Evolutionary conservation across 257 asterid genomes (phyloP).

Genomic region (Hygrophila difformis): DNA sequence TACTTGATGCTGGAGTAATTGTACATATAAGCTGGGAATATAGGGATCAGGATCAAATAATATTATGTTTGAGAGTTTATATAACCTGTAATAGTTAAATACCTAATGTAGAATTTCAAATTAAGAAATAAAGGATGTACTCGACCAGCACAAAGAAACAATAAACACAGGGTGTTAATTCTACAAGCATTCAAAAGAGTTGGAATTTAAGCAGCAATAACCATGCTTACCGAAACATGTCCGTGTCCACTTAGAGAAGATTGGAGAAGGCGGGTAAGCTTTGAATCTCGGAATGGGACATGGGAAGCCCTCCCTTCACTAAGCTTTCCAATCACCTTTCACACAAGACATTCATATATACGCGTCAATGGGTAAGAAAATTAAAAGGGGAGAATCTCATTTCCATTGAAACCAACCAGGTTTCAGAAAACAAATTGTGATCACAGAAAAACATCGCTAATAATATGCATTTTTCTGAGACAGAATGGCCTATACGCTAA

Average conservation of each 20-base stretch:
- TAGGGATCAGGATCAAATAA: no score
- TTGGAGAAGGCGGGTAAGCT: slow-evolving; percentile 91
- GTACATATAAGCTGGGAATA: slow-evolving; percentile 92
- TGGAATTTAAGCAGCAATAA: slow-evolving; percentile 4
- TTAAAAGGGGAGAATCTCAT: no score
- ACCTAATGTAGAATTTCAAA: neutral
- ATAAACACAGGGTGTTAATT: slow-evolving; percentile 2
- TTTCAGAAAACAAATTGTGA: slow-evolving; percentile 6
- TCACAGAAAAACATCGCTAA: neutral
- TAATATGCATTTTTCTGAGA: slow-evolving; percentile 6
- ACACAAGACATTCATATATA: no score
- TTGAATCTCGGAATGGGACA: slow-evolving; percentile 97
- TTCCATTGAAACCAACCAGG: no score
- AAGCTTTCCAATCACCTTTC: slow-evolving; percentile 92
- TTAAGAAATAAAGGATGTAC: slow-evolving; percentile 8
- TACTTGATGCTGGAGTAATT: slow-evolving; percentile 97
- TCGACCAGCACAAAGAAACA: slow-evolving; percentile 15
- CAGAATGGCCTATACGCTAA: neutral
- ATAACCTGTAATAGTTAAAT: no score
- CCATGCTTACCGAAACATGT: slow-evolving; percentile 84
- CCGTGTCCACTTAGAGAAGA: slow-evolving; percentile 99
- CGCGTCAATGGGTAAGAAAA: no score
- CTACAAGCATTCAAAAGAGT: neutral
- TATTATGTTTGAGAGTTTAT: no score
- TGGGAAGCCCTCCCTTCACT: slow-evolving; percentile 97